phyloP scores from a whole-genome alignment of 2,329 filamentous ascomycete species.

The Orbilia blumenaviensis region DNA sequence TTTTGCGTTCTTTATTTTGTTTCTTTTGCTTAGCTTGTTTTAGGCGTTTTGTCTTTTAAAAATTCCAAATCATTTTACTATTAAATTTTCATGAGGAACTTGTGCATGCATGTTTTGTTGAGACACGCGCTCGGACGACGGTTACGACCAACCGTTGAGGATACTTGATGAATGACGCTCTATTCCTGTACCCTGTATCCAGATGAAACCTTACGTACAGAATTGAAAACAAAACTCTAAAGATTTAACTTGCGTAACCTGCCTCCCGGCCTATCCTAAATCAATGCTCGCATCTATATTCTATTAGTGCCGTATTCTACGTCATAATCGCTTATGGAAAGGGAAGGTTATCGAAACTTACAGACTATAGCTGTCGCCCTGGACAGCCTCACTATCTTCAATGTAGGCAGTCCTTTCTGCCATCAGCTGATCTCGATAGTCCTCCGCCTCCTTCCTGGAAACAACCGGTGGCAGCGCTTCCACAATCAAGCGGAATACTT shows the following conservation, averaged over 20 bases:
- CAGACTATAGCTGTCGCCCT: constrained; percentile 28
- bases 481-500: constrained; percentile 55
- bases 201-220: not conserved
- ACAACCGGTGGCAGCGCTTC: constrained; percentile 57
- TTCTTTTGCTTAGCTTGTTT: not conserved
- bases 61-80: no score
- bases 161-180: not conserved
- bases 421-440: constrained; percentile 61
- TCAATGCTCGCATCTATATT: constrained; percentile 39
- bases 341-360: constrained; percentile 8
- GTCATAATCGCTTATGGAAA: not conserved
- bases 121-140: not conserved
- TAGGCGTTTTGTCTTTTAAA: not conserved
- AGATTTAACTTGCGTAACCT: not conserved
- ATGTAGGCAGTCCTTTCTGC: constrained; percentile 59
- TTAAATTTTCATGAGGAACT: not conserved
- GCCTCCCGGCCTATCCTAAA: not conserved
- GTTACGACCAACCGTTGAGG: not conserved
- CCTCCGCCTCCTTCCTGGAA: constrained; percentile 61
- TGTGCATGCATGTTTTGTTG: not conserved
- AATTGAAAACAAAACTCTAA: not conserved
- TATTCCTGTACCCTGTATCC: not conserved
- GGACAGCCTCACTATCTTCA: constrained; percentile 12
- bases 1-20: constrained; percentile 1
- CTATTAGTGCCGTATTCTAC: no score